Evolutionary conservation across 139 green algal genomes (phyloP), one percentile per base, ranked within the genome.

Genomic region (Marvania coccoides): DNA sequence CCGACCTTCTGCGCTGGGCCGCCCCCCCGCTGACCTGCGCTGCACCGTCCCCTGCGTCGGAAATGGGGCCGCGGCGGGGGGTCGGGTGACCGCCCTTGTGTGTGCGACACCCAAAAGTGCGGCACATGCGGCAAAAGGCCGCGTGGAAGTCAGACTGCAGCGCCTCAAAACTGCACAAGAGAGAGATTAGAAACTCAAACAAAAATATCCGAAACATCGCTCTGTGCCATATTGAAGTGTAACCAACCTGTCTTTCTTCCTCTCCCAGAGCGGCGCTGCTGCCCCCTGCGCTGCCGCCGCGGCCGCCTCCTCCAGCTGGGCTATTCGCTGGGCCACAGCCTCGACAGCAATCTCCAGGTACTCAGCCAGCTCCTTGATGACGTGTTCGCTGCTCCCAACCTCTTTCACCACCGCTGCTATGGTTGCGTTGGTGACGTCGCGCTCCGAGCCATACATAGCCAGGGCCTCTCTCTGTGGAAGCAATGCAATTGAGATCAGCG

Each of bases 91-190:
- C 40, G 31, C 76, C 70, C 14, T 33, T 45, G 47, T 89, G 83
- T 10, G 63, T 61, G 24, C 72, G 63, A 80, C 84, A 90, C 67
- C 37, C 65, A 68, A 81, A 90, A n/a, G 65, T 65, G 19, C 69
- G 64, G 77, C 84, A 90, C 29, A 75, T 73, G 24, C 80, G 65
- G 76, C 84, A 90, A 53, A 81, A 89, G 39, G 10, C 45, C 14
- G 12, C 45, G 38, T 70, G 39, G 14, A 84, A 56, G 12, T 59
- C 61, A 3, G 48, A 58, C 46, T 78, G 23, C 45, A 70, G 37
- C 4, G 55, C 67, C 4, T 74, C 45, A 6, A 78, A 36, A 34
- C 74, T 76, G 35, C 10, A 8, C 8, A 4, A 54, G 26, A 48
- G 10, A 26, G 9, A 37, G 24, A 6, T 7, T 24, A 3, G 33